phyloP scores from a whole-genome alignment of 2,329 filamentous ascomycete genomes.

The Cytospora piceae region DNA sequence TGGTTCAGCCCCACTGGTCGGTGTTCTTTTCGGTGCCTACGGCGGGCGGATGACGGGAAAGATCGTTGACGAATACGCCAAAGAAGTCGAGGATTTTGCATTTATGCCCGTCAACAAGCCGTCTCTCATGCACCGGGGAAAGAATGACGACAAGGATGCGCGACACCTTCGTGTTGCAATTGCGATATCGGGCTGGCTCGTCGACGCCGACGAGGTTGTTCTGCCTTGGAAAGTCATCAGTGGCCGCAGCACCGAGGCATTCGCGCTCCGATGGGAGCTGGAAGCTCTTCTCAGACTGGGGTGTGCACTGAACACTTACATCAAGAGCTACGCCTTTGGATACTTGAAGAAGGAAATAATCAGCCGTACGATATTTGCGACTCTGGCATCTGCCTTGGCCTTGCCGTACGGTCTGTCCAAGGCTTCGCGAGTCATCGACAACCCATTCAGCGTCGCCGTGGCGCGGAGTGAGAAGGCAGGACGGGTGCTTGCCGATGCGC shows the following conservation, averaged over 20 bases:
- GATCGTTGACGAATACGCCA: slow-evolving; percentile 86
- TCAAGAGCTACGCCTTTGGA: slow-evolving; percentile 75
- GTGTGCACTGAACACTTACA: slow-evolving; percentile 70
- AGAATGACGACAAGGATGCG: slow-evolving; percentile 38
- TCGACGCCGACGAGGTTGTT: slow-evolving; percentile 72
- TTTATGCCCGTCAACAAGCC: slow-evolving; percentile 73
- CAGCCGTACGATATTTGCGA: slow-evolving; percentile 70
- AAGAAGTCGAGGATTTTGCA: slow-evolving; percentile 78
- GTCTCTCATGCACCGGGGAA: slow-evolving; percentile 41
- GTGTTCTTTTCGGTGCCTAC: slow-evolving; percentile 86
- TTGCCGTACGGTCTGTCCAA: slow-evolving; percentile 72
- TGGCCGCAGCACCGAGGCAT: slow-evolving; percentile 70
- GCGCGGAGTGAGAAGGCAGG: slow-evolving; percentile 81
- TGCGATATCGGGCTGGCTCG: slow-evolving; percentile 86
- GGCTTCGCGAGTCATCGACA: slow-evolving; percentile 74
- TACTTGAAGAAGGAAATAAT: slow-evolving; percentile 76
- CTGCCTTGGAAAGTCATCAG: slow-evolving; percentile 79
- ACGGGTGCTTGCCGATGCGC: slow-evolving; percentile 76
- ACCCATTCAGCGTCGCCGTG: slow-evolving; percentile 78
- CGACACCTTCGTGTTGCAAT: slow-evolving; percentile 77
- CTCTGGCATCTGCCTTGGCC: slow-evolving; percentile 65
- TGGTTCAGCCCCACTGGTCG: slow-evolving; percentile 82
- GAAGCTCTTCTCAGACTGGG: slow-evolving; percentile 77
- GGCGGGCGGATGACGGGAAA: slow-evolving; percentile 78
- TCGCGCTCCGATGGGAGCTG: slow-evolving; percentile 84